These are phyloP conservation scores for Puccinia horiana DNA, from an alignment of 1,284 basidiomycete species.

Conservation along the genomic window DNA sequence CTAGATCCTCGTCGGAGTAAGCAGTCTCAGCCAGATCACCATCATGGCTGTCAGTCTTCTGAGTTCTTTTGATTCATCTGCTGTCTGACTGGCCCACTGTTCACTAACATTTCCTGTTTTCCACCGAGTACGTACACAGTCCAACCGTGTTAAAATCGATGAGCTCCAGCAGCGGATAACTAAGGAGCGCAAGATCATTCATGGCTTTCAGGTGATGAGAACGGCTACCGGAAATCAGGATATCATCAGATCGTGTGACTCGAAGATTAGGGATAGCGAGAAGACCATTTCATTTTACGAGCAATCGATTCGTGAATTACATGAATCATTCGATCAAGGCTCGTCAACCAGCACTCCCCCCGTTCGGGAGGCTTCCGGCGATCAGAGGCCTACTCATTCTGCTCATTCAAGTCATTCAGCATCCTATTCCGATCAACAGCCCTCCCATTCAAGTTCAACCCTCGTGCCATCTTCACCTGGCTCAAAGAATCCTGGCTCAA, in stretches of 20 bases:
- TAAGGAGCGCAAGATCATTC: slow-evolving; percentile 87
- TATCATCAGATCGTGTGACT: slow-evolving; percentile 71
- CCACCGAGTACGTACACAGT: slow-evolving; percentile 50
- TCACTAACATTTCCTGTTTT: background rate
- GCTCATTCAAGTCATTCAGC: slow-evolving; percentile 19
- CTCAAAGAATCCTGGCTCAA: slow-evolving; percentile 49
- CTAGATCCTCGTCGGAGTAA: background rate
- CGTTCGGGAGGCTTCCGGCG: background rate
- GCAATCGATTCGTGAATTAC: slow-evolving; percentile 77
- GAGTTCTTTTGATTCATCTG: too few relatives aligned
- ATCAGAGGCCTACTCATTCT: slow-evolving; percentile 13
- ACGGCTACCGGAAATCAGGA: slow-evolving; percentile 83
- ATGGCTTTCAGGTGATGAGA: slow-evolving; percentile 76
- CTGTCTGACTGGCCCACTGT: background rate
- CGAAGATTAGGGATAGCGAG: slow-evolving; percentile 84
- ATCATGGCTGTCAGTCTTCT: slow-evolving; percentile 17
- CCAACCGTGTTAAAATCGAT: slow-evolving; percentile 79
- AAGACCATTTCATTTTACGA: slow-evolving; percentile 84
- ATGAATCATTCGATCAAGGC: slow-evolving; percentile 67
- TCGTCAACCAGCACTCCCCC: slow-evolving; percentile 58
- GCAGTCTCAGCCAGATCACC: background rate
- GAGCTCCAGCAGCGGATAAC: slow-evolving; percentile 86
- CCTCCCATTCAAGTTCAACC: slow-evolving; percentile 22
- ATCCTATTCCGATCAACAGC: slow-evolving; percentile 18
- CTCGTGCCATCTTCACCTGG: slow-evolving; percentile 35